Conservation (phyloP, 2,329 filamentous ascomycete genomes). For the Zalaria sp. region DNA sequence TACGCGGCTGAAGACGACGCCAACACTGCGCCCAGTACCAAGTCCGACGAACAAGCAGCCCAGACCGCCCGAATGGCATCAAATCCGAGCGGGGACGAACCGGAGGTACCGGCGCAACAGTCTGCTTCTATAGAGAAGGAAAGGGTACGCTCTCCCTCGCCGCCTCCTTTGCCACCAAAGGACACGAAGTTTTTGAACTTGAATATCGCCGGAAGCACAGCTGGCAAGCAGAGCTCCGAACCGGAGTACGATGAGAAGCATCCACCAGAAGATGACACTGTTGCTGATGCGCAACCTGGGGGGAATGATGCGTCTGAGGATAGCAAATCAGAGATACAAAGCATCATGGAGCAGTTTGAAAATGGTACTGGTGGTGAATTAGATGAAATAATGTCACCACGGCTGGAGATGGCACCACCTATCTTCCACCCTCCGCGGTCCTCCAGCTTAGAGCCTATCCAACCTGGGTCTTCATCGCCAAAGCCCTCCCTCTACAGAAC, state of each 20-base stretch:
- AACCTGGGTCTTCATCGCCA: constrained; percentile 2
- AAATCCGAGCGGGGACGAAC: not conserved
- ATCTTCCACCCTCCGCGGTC: constrained; percentile 70
- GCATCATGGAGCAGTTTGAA: constrained; percentile 93
- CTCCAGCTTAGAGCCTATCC: constrained; percentile 64
- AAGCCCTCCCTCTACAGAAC: constrained; percentile 5
- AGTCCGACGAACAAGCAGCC: not conserved
- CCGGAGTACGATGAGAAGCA: constrained; percentile 17
- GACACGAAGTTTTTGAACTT: constrained; percentile 9
- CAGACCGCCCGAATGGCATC: not conserved
- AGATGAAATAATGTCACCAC: constrained; percentile 85
- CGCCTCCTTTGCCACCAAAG: constrained; percentile 17
- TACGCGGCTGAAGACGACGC: not conserved
- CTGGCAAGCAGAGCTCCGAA: constrained; percentile 2
- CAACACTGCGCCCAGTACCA: not conserved
- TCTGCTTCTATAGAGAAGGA: constrained; percentile 3
- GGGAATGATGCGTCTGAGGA: constrained; percentile 14
- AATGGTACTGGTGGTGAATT: constrained; percentile 44
- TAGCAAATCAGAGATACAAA: constrained; percentile 63
- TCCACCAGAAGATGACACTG: constrained; percentile 10
- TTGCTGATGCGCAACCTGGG: constrained; percentile 6
- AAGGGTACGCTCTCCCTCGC: constrained; percentile 10
- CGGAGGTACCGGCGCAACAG: no score
- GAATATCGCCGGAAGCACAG: not conserved
- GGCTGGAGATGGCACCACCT: constrained; percentile 69